phyloP scores from a whole-genome alignment of 1,284 basidiomycete species.

The Bondarzewia mesenterica region DNA sequence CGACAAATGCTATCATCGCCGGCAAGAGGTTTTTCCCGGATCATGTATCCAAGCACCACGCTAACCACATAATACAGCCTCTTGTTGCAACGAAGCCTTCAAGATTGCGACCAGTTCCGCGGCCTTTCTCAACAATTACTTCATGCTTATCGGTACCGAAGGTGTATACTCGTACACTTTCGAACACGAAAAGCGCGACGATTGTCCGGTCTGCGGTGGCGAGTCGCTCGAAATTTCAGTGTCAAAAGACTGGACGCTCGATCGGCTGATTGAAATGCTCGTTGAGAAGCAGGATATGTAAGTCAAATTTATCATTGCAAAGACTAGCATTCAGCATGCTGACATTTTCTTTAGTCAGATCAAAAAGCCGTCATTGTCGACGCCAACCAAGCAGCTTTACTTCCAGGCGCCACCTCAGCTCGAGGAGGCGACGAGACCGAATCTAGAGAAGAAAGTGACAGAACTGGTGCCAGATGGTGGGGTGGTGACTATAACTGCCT shows the following conservation, averaged over 20 bases:
- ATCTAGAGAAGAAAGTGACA: slow-evolving; percentile 78
- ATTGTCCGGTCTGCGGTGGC: slow-evolving; percentile 97
- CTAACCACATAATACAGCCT: slow-evolving; percentile 44
- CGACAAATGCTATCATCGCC: slow-evolving; percentile 93
- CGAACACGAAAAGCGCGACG: slow-evolving; percentile 85
- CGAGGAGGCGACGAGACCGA: slow-evolving; percentile 80
- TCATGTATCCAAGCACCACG: too few species aligned
- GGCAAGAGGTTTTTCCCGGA: slow-evolving; percentile 35
- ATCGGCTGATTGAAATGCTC: slow-evolving; percentile 79
- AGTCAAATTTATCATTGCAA: slow-evolving; percentile 22
- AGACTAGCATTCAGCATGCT: background rate
- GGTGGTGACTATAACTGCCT: slow-evolving; percentile 84
- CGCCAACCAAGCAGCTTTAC: slow-evolving; percentile 69
- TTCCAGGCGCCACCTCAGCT: slow-evolving; percentile 89
- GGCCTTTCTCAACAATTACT: slow-evolving; percentile 95
- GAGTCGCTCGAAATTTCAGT: slow-evolving; percentile 72
- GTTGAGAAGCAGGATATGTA: slow-evolving; percentile 84
- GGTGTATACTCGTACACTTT: slow-evolving; percentile 98
- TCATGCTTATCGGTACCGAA: slow-evolving; percentile 95
- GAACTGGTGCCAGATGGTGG: slow-evolving; percentile 75
- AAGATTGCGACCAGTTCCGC: slow-evolving; percentile 96
- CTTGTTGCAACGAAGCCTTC: slow-evolving; percentile 98
- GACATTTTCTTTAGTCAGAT: slow-evolving; percentile 61
- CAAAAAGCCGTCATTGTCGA: slow-evolving; percentile 83
- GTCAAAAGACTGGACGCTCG: slow-evolving; percentile 67